Evolutionary conservation across 345 rosid genomes (phyloP).

Genomic region (Dovyalis caffra): DNA sequence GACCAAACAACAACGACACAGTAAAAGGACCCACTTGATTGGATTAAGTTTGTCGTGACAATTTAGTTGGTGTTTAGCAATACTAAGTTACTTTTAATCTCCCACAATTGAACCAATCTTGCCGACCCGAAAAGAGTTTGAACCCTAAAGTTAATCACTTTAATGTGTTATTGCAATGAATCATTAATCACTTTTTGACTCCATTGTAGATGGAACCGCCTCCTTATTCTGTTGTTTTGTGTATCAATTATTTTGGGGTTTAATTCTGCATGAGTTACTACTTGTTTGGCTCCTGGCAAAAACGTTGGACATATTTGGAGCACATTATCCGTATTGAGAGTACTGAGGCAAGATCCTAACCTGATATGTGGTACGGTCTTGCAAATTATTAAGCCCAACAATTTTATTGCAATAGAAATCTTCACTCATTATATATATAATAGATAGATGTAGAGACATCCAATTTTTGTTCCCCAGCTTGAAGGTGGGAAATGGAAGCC

Average conservation of each 20-base stretch:
- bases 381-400: neutral
- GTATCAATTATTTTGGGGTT: neutral
- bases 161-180: neutral
- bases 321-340: neutral
- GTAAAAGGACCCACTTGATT: slow-evolving; percentile 22
- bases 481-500: slow-evolving; percentile 5
- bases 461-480: neutral
- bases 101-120: slow-evolving; percentile 14
- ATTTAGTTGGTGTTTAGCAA: slow-evolving; percentile 4
- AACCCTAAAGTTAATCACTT: neutral
- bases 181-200: slow-evolving; percentile 8
- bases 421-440: neutral
- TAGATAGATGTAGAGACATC: neutral
- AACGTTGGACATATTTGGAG: too few relatives aligned
- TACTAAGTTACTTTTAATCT: slow-evolving; percentile 2
- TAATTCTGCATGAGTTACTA: neutral
- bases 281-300: neutral
- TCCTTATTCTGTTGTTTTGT: slow-evolving; percentile 10
- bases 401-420: neutral
- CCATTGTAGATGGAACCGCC: neutral
- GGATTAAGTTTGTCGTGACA: slow-evolving; percentile 6
- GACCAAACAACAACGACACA: slow-evolving; percentile 38
- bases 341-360: neutral
- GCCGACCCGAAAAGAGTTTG: slow-evolving; percentile 2
- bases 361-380: neutral